Evolutionary conservation across 441 rosid species (phyloP), one percentile per base, ranked within the genome.

Genomic region (Pelargonium myrrhifolium): DNA sequence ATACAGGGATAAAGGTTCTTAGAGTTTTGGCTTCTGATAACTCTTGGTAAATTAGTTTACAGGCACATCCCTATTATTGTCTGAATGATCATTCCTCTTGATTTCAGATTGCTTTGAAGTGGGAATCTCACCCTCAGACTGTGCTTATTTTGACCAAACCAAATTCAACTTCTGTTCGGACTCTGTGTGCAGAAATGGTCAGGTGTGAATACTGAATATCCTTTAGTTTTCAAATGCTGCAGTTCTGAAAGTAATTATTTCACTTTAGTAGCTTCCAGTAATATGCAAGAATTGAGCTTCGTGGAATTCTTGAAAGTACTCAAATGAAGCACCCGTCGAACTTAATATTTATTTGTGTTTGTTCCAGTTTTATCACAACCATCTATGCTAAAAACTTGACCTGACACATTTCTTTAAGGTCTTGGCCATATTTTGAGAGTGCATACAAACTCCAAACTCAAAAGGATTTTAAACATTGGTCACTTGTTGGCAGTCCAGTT

Each of bases 61-160:
- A 20, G 58, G 62, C 61, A 39, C 71, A 59, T 75, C 24, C 35
- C 58, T 7, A 40, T 49, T 49, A 53, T 72, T 71, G 64, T 67
- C 81, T 83, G 40, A 80, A 65, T 21, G 68, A 64, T 39, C 47
- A 40, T 65, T 75, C 45, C 65, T 60, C 77, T 65, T 77, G 65
- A 12, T 80, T 71, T 72, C 97, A 94, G 99, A 94, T 94, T 83
- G 78, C 96, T 74, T 74, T 92, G 85, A 84, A 81, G 78, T 94
- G 99, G 99, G 99, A 89, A 82, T 83, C 93, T 62, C 77, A 73
- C 60, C 99, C 99, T 1, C 92, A 89, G 72, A 92, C 94, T 61
- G 90, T 94, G 82, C 87, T 94, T 71, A 86, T 94, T 71, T 69
- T 94, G 79, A 83, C 87, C 35, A 94, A 94, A 81, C 99, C 99